Evolutionary conservation across 768 basidiomycete species (phyloP), one percentile per base, ranked within the genome.

Genomic region (Rickenella mellea): DNA sequence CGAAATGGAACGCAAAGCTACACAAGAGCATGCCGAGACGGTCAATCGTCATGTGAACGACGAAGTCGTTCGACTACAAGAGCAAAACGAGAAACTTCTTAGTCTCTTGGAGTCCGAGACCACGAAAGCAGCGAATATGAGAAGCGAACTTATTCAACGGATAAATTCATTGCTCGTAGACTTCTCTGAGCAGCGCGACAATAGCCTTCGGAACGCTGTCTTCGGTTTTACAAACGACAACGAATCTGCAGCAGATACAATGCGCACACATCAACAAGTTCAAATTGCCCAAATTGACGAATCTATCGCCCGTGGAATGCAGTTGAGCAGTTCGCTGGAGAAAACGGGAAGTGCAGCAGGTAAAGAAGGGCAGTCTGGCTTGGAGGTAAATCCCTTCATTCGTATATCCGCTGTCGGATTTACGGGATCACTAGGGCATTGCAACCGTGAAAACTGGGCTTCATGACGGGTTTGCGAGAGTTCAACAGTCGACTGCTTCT

Each of bases 111-210:
- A 77, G 46, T 60, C 71, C 12, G 88, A 94, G 57, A 76, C 75
- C 55, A 55, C 57, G 11, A 81, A 77, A 46, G 73, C 82, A 0
- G 76, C 81, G 20, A 74, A 70, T 38, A 75, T 83, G 1, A 83
- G 78, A 45, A 77, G 80, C 30, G 82, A 85, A 29, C 58, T 94
- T 10, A 59, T 92, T n/a, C 72, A 81, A 30, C 80, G 79, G 28
- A 70, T 94, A 39, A 83, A 85, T 1, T 67, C 67, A 3, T 67
- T 92, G 49, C 63, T 96, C 2, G 77, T 73, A 9, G 80, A 74
- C 21, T 93, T 83, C 57, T 71, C 80, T 24, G 61, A 71, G 31
- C 71, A 80, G 36, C 75, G 85, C 22, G 83, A 92, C 54, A 65
- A 69, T 12, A 75, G 74, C 15, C 62, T 91, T 40, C 69, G 71